phyloP scores from a whole-genome alignment of 805 yeast species.

The Cyberlindnera lachancei region DNA sequence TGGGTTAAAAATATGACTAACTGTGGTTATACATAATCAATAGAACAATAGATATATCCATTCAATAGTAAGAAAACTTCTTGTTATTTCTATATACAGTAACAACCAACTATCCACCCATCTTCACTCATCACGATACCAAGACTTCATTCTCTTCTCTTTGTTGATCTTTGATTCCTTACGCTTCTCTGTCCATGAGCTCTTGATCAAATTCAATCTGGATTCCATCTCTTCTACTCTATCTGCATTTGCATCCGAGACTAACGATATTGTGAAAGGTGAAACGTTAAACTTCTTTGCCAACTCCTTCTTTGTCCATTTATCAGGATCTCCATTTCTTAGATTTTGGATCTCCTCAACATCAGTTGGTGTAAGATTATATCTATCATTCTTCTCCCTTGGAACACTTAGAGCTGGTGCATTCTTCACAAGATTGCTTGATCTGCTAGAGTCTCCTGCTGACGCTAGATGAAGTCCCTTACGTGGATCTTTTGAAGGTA shows the following conservation, averaged over 20 bases:
- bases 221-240: slow-evolving; percentile 37
- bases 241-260: slow-evolving; percentile 36
- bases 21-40: neutral
- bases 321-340: slow-evolving; percentile 49
- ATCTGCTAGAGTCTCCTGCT: slow-evolving; percentile 21
- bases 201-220: slow-evolving; percentile 38
- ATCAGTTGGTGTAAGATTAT: slow-evolving; percentile 50
- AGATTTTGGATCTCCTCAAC: slow-evolving; percentile 49
- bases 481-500: slow-evolving; percentile 58
- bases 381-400: slow-evolving; percentile 38
- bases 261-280: slow-evolving; percentile 44
- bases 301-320: slow-evolving; percentile 55
- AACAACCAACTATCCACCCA: no score
- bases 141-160: slow-evolving; percentile 46
- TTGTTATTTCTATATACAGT: neutral
- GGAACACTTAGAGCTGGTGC: slow-evolving; percentile 33
- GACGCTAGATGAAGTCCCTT: slow-evolving; percentile 28
- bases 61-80: slow-evolving; percentile 1
- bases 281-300: slow-evolving; percentile 53
- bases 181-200: slow-evolving; percentile 42
- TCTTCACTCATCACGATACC: slow-evolving; percentile 42
- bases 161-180: slow-evolving; percentile 47
- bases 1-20: slow-evolving; percentile 2
- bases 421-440: slow-evolving; percentile 17
- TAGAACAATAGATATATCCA: slow-evolving; percentile 7